phyloP scores from a whole-genome alignment of 805 yeast species.

The Novakomyces olei region DNA sequence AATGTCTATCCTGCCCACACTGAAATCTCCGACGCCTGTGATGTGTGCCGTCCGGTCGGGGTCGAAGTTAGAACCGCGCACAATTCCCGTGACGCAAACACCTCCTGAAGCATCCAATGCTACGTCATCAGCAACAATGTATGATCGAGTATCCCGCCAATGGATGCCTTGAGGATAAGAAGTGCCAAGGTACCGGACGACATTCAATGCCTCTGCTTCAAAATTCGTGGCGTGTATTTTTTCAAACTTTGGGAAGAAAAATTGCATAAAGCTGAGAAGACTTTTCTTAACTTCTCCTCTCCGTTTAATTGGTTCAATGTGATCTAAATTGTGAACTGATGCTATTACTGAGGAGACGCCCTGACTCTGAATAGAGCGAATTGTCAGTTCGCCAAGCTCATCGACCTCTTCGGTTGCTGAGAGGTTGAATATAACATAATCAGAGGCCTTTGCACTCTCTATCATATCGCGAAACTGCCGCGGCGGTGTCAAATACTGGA shows the following conservation, averaged over 20 bases:
- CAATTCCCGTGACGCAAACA: constrained; percentile 44
- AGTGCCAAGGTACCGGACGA: constrained; percentile 59
- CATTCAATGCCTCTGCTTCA: constrained; percentile 45
- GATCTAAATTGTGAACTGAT: constrained; percentile 49
- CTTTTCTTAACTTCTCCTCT: constrained; percentile 51
- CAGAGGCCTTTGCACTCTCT: constrained; percentile 77
- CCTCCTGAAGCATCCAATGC: constrained; percentile 20
- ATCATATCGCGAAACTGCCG: constrained; percentile 48
- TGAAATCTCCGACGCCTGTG: constrained; percentile 80
- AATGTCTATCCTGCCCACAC: constrained; percentile 40
- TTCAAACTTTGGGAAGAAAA: constrained; percentile 64
- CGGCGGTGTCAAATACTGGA: constrained; percentile 52
- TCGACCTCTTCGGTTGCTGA: constrained; percentile 75
- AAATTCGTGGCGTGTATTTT: constrained; percentile 51
- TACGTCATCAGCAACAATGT: constrained; percentile 51
- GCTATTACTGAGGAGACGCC: constrained; percentile 72
- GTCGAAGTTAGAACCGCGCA: constrained; percentile 53
- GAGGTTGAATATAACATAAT: constrained; percentile 71
- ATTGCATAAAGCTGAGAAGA: constrained; percentile 40
- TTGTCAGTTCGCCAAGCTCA: constrained; percentile 64
- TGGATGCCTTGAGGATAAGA: constrained; percentile 62
- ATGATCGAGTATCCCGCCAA: constrained; percentile 91
- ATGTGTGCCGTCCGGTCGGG: constrained; percentile 61
- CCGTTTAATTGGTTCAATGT: constrained; percentile 47
- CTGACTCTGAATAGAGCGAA: constrained; percentile 75